Percentiles rank a stretch among this genome's conserved stretches.
phyloP scores from a whole-genome alignment of 306 rosid species.

The Parietaria judaica region DNA sequence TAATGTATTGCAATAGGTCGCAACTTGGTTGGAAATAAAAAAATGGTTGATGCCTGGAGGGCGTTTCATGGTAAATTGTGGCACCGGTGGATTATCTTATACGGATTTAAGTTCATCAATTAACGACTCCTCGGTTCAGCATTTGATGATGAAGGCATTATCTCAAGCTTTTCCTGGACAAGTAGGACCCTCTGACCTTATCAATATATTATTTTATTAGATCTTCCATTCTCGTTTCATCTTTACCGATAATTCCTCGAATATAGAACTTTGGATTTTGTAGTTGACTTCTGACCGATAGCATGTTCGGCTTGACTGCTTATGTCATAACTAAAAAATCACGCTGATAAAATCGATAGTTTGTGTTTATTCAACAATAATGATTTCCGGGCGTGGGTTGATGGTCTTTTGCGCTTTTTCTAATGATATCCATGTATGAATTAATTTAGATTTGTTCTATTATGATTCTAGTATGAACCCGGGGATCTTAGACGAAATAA shows the following conservation, averaged over 20 bases:
- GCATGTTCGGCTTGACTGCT: neutral
- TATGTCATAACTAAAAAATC: neutral
- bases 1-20: conserved; percentile 30
- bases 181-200: conserved; percentile 31
- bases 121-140: conserved; percentile 43
- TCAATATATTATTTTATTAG: neutral
- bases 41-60: conserved; percentile 59
- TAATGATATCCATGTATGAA: neutral
- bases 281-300: neutral
- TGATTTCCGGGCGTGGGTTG: neutral
- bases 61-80: conserved; percentile 90
- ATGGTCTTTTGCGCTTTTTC: no score
- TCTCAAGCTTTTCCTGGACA: conserved; percentile 71
- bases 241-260: neutral
- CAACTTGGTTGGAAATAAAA: conserved; percentile 61
- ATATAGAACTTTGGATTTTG: neutral
- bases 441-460: neutral
- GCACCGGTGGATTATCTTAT: conserved; percentile 41
- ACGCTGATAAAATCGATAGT: neutral
- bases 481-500: conserved; percentile 3
- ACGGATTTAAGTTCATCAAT: conserved; percentile 25
- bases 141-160: conserved; percentile 52
- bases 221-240: neutral
- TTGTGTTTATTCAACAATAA: neutral
- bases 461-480: neutral